Percentiles rank a stretch among this genome's conserved stretches.
These are phyloP conservation scores for Zopfochytrium polystomum DNA, from an alignment of 371 early-diverging fungal species.

Conservation along the genomic window DNA sequence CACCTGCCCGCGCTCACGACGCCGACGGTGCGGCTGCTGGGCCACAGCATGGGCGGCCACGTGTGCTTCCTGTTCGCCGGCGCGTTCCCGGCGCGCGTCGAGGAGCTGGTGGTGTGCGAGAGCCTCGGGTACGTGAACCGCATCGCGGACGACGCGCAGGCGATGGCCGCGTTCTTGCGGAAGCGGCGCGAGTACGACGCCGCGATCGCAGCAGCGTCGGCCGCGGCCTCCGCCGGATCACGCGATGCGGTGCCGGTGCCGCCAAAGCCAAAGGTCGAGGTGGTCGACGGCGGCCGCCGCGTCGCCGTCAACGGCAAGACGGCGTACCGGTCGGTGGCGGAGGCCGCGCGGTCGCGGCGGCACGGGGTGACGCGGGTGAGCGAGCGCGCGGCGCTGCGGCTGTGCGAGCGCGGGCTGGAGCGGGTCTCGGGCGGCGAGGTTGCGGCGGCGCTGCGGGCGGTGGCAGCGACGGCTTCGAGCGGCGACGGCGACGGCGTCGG, in stretches of 20 bases:
- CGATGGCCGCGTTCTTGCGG: slow-evolving; percentile 32
- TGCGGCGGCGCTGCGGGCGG: too few species aligned
- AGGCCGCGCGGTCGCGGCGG: slow-evolving; percentile 33
- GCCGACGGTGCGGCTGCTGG: slow-evolving; percentile 27
- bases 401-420: slow-evolving; percentile 36
- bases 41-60: slow-evolving; percentile 42
- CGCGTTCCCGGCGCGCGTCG: slow-evolving; percentile 29
- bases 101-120: slow-evolving; percentile 33
- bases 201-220: background rate
- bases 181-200: slow-evolving; percentile 17
- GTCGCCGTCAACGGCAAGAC: background rate
- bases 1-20: slow-evolving; percentile 25
- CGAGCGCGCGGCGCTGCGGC: slow-evolving; percentile 31
- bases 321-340: slow-evolving; percentile 29
- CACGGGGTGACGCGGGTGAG: slow-evolving; percentile 35
- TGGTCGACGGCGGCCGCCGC: too few species aligned
- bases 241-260: background rate
- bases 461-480: too few species aligned
- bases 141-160: slow-evolving; percentile 28
- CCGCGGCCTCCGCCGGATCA: background rate
- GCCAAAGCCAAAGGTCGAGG: too few species aligned
- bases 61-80: slow-evolving; percentile 33
- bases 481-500: background rate
- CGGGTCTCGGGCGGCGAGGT: background rate
- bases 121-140: slow-evolving; percentile 33